Base-by-base conservation (phyloP, 2,329 filamentous ascomycete genomes). In the Falciphora oryzae region DNA sequence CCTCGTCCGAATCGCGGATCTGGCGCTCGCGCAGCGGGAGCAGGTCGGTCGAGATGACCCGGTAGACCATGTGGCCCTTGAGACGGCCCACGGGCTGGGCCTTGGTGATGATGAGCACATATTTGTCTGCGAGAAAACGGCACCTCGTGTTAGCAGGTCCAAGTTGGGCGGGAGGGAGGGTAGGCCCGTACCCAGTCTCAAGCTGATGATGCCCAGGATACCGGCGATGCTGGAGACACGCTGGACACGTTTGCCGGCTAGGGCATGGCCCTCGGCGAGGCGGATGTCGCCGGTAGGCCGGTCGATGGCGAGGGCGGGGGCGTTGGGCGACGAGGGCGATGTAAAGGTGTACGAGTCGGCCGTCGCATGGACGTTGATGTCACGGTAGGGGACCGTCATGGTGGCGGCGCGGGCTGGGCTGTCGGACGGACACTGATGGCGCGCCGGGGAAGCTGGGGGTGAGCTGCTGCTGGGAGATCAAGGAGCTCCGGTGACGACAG, bases 31-130 rank as follows among this genome's bases (percentile, higher is more conserved):
- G 92, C 74, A 99, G 86, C 59, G 95, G 93, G 50, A 99, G 84
- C 75, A 99, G 92, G 73, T 99, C 95, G 68, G 94, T 97, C 18
- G 92, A 85, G 70, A 92, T 82, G 70, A 99, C 86, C 77, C 92
- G 96, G 85, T 98, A 98, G 32, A 98, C 88, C 88, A 95, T 96
- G 77, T 99, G 92, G 68, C 95, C 95, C 78, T 94, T 95, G 70
- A 99, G 85, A 65, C 93, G 87, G 67, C 94, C 95, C 77, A 98
- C 88, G 53, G 93, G 90, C 74, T 93, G 88, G 65, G 93, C 91
- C 78, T 99, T 98, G 70, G 91, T 97, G 76, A 99, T 96, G 73
- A 96, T 85, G 74, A 99, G 91, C 73, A 96, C 89, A 83, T 99
- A 99, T 78, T 97, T 98, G 83, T 99, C 86, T 86, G 71, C 29